Evolutionary conservation across 306 rosid species (phyloP).

Genomic region (Sindora glabra): DNA sequence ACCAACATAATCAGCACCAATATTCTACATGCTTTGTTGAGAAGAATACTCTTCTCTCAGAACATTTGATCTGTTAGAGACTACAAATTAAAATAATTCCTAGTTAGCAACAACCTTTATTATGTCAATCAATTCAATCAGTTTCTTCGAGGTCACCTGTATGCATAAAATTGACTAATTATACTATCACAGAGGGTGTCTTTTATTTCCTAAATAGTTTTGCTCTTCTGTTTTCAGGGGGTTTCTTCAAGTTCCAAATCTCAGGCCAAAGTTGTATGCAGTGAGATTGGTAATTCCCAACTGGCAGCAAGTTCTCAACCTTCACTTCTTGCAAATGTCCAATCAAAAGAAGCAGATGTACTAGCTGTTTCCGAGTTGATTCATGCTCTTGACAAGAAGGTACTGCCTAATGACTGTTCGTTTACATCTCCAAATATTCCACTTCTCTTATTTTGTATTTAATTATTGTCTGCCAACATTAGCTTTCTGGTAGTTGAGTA

Average conservation of each 20-base stretch:
- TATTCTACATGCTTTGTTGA: background rate
- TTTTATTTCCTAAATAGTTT: background rate
- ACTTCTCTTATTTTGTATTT: background rate
- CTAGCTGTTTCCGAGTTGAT: slow-evolving; percentile 69
- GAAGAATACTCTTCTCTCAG: too few species aligned
- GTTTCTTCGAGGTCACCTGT: slow-evolving; percentile 1
- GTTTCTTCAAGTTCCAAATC: slow-evolving; percentile 32
- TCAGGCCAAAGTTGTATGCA: slow-evolving; percentile 34
- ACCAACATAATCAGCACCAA: background rate
- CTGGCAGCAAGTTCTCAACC: slow-evolving; percentile 43
- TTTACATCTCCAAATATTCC: background rate
- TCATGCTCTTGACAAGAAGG: slow-evolving; percentile 90
- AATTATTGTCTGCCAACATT: slow-evolving; percentile 2
- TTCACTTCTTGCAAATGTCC: slow-evolving; percentile 40
- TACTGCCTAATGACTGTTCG: slow-evolving; percentile 10
- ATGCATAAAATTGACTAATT: too few species aligned
- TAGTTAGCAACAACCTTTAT: too few species aligned
- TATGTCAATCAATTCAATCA: background rate
- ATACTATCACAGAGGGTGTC: background rate
- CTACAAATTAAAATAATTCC: too few species aligned
- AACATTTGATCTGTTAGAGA: too few species aligned
- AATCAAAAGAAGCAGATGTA: slow-evolving; percentile 70
- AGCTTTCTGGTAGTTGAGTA: slow-evolving; percentile 1
- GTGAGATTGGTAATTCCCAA: slow-evolving; percentile 37
- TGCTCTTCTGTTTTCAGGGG: slow-evolving; percentile 24